Evolutionary conservation across 2,329 filamentous ascomycete genomes (phyloP).

Genomic region (Pseudofabraea citricarpa): DNA sequence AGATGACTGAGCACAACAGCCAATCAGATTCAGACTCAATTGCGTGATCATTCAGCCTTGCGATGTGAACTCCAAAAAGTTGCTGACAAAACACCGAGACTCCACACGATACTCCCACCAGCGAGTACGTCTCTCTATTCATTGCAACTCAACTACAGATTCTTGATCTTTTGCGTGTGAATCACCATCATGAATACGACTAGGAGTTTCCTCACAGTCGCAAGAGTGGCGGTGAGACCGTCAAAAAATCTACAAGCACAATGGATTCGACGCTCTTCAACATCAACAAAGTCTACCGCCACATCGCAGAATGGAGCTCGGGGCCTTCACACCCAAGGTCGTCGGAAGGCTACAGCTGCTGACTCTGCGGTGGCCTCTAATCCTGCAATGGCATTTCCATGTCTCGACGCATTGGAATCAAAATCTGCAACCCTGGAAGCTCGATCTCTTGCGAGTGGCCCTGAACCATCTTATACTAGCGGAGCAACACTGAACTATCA

Average conservation of each 20-base stretch:
- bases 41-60: background rate
- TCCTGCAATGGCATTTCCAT: conserved; percentile 84
- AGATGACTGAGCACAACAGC: too few species aligned
- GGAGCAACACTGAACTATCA: conserved; percentile 78
- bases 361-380: conserved; percentile 53
- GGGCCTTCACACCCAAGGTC: conserved; percentile 17
- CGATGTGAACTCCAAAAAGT: background rate
- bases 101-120: too few species aligned
- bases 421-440: conserved; percentile 70
- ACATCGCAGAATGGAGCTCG: conserved; percentile 10
- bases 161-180: too few species aligned
- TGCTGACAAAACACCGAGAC: background rate
- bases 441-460: conserved; percentile 66
- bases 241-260: conserved; percentile 7
- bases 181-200: conserved; percentile 24
- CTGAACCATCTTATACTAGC: conserved; percentile 90
- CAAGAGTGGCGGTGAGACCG: conserved; percentile 14
- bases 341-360: conserved; percentile 11
- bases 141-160: too few species aligned
- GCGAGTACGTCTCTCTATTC: too few species aligned
- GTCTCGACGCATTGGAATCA: conserved; percentile 77
- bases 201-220: conserved; percentile 15
- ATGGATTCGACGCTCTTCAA: conserved; percentile 15
- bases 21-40: background rate
- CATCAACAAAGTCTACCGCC: conserved; percentile 4